Base-by-base conservation (phyloP, 1,284 basidiomycete genomes). In the Melampsora occidentalis region DNA sequence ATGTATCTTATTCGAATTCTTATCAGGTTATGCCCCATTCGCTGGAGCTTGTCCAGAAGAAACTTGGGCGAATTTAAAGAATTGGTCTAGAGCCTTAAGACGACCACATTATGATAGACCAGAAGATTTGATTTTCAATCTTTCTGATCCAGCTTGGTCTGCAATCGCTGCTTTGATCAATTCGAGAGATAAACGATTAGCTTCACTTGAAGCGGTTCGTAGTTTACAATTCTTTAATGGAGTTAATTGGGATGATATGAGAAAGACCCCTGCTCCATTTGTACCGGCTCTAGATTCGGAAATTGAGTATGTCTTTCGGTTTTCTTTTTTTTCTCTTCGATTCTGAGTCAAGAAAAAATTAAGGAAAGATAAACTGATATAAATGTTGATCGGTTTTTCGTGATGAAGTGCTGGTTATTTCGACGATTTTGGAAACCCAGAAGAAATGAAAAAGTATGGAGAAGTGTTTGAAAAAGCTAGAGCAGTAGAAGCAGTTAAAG, bases 1-100 rank as follows among this genome's bases (percentile, higher is more conserved):
- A 12, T 99, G 97, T 83, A 99, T 99, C 81, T 85, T 99, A 35
- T 99, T 98, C 85, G 94, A 82, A 78, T 82, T 82, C 76, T 76
- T 82, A 14, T 79, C 82, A 20, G 94, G 94, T 28, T 99, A 97
- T 86, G 97, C 97, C 12, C 97, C 97, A 0, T 99, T 99, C 86
- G 96, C 92, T 70, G 97, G 97, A 16, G 89, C 91, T 61, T 94
- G 91, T 0, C 91, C 95, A 0, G 96, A 99, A 81, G 97, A 99
- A 84, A 99, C 97, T 0, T 99, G 97, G 94, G 94, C 94, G 25
- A 99, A 99, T 84, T 85, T 99, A 80, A 98, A 98, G 85, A 98
- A 97, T 83, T 99, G 97, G 97, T 88, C 90, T 31, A 91, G 91
- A 80, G 82, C 95, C 2, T 87, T 99, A 4, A 87, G 91, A 25